phyloP scores from a whole-genome alignment of 768 basidiomycete genomes.

The Daedaleopsis sinensis region DNA sequence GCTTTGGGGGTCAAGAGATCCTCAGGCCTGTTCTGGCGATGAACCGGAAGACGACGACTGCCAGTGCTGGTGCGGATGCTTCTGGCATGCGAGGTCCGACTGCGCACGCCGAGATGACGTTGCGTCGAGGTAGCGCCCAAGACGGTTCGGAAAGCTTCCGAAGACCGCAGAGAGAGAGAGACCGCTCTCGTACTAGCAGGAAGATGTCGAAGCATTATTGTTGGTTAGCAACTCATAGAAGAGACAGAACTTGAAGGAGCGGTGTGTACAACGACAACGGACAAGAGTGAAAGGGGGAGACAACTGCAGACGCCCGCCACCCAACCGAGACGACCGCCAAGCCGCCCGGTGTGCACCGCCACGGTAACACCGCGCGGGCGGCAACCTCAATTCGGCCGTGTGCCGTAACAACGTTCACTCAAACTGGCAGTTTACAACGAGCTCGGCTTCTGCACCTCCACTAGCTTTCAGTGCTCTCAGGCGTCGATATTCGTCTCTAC shows the following conservation, averaged over 20 bases:
- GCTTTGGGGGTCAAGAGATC: constrained; percentile 3
- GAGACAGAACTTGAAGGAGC: not conserved
- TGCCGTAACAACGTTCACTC: too few relatives aligned
- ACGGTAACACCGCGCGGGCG: too few relatives aligned
- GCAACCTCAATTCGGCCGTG: too few relatives aligned
- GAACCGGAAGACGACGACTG: not conserved
- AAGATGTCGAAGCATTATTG: not conserved
- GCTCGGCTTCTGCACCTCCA: too few relatives aligned
- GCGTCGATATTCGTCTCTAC: too few relatives aligned
- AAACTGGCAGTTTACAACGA: too few relatives aligned
- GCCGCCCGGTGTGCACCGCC: too few relatives aligned
- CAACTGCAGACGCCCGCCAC: not conserved
- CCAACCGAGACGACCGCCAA: too few relatives aligned
- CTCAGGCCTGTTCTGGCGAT: not conserved
- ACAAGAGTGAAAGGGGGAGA: not conserved
- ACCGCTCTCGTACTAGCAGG: not conserved
- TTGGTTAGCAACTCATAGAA: not conserved
- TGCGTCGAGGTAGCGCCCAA: not conserved
- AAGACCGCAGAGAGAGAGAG: not conserved
- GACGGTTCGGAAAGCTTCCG: not conserved
- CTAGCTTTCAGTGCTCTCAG: too few relatives aligned
- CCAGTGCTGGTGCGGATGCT: not conserved
- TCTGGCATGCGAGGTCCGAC: too few relatives aligned
- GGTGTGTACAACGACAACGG: not conserved
- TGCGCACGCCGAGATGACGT: not conserved